Conservation (phyloP, 768 basidiomycete species). For the Boletus huronensis region DNA sequence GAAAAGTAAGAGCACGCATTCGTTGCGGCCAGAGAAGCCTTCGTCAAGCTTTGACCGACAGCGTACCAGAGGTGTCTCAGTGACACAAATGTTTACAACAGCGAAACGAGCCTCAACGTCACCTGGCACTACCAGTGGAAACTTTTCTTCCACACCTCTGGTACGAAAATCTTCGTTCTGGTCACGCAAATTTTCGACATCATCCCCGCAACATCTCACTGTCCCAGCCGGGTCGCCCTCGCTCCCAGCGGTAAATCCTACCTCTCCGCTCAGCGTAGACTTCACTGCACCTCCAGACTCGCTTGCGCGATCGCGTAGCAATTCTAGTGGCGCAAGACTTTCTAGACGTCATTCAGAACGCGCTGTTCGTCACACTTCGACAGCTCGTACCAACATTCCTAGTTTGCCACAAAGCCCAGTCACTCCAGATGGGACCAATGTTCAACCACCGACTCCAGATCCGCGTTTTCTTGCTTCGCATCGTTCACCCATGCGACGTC, state of each 20-base stretch:
- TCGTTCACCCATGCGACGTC: conserved; percentile 30
- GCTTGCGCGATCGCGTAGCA: conserved; percentile 19
- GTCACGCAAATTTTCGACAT: conserved; percentile 49
- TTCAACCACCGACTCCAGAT: conserved; percentile 19
- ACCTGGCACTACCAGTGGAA: conserved; percentile 20
- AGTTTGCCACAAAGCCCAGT: conserved; percentile 10
- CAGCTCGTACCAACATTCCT: conserved; percentile 7
- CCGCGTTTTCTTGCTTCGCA: conserved; percentile 13
- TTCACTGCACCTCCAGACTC: conserved; percentile 13
- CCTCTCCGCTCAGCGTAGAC: conserved; percentile 44
- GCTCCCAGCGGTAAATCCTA: conserved; percentile 39
- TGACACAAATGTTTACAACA: conserved; percentile 44
- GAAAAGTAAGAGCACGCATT: conserved; percentile 52
- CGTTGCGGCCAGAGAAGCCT: conserved; percentile 15
- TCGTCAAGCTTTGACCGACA: conserved; percentile 19
- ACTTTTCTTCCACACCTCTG: conserved; percentile 37
- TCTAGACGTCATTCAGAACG: conserved; percentile 46
- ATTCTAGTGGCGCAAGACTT: conserved; percentile 29
- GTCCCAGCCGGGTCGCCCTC: conserved; percentile 32
- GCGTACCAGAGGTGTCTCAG: conserved; percentile 54
- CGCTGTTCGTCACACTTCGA: conserved; percentile 10
- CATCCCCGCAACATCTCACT: conserved; percentile 26
- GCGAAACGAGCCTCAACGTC: conserved; percentile 43
- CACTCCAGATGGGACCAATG: conserved; percentile 3
- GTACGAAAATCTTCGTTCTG: conserved; percentile 67